phyloP scores from a whole-genome alignment of 345 rosid species.

The Firmiana major region DNA sequence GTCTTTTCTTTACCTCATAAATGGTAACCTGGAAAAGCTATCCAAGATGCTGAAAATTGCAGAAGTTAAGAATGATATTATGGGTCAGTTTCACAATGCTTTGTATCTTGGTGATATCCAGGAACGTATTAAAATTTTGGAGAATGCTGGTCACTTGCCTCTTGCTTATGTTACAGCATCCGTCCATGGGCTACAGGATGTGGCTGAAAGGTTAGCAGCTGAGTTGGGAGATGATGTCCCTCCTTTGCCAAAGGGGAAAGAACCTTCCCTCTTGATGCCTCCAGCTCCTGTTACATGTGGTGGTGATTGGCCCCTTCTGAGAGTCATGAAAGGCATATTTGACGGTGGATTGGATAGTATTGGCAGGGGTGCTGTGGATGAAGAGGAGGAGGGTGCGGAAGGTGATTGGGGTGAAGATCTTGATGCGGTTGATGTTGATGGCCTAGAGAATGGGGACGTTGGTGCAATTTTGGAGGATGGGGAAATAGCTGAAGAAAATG shows the following conservation, averaged over 20 bases:
- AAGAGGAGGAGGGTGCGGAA: conserved; percentile 46
- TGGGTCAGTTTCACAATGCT: conserved; percentile 38
- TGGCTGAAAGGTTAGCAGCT: background rate
- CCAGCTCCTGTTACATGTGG: conserved; percentile 72
- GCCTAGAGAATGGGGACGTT: conserved; percentile 53
- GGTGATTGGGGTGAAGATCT: conserved; percentile 68
- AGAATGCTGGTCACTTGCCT: background rate
- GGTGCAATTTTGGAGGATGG: conserved; percentile 50
- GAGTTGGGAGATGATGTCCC: conserved; percentile 46
- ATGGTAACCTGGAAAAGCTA: conserved; percentile 76
- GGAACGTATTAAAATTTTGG: background rate
- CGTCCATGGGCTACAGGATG: background rate
- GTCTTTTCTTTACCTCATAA: conserved; percentile 80
- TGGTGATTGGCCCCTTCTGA: conserved; percentile 96
- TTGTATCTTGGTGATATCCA: background rate
- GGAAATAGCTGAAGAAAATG: conserved; percentile 52
- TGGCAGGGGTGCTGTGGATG: background rate
- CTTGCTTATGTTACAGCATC: background rate
- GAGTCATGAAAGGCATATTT: conserved; percentile 8
- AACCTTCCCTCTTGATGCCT: conserved; percentile 69
- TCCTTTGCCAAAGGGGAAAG: conserved; percentile 61
- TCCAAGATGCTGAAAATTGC: conserved; percentile 87
- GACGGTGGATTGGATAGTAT: background rate
- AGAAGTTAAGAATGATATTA: conserved; percentile 79
- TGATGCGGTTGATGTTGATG: conserved; percentile 60